These are phyloP conservation scores for Bacidia gigantensis DNA, from an alignment of 495 filamentous ascomycete species.

Conservation along the genomic window DNA sequence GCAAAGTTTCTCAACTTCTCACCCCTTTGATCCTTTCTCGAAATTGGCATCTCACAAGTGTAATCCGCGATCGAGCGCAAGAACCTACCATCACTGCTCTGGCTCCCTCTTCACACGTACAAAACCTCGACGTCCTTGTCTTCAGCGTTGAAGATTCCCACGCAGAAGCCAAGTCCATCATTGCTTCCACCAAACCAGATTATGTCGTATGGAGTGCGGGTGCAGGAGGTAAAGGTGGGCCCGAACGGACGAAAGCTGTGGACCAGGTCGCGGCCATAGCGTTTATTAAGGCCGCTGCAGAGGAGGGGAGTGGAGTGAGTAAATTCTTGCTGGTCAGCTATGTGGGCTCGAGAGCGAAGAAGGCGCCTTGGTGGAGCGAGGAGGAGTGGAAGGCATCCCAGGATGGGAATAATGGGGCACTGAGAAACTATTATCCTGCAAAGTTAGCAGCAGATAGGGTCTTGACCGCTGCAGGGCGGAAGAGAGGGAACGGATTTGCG, in stretches of 20 bases:
- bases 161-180: constrained; percentile 43
- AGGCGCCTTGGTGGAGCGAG: constrained; percentile 56
- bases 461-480: constrained; percentile 42
- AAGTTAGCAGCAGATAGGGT: constrained; percentile 66
- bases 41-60: constrained; percentile 58
- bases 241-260: constrained; percentile 44
- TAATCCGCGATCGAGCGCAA: constrained; percentile 61
- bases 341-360: constrained; percentile 40
- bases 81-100: constrained; percentile 46
- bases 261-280: constrained; percentile 55
- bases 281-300: constrained; percentile 57
- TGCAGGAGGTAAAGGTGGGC: constrained; percentile 63
- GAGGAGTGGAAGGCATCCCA: constrained; percentile 38
- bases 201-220: constrained; percentile 75
- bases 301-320: constrained; percentile 40
- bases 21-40: constrained; percentile 28
- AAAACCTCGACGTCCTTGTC: constrained; percentile 41
- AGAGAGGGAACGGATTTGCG: constrained; percentile 35
- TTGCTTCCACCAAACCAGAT: constrained; percentile 46
- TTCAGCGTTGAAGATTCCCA: constrained; percentile 57
- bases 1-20: constrained; percentile 62
- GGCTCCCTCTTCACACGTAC: constrained; percentile 39
- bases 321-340: constrained; percentile 69
- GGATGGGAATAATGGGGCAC: constrained; percentile 36
- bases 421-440: constrained; percentile 56